A percentile compares a stretch with the other conserved stretches of the same genome.
phyloP scores from a whole-genome alignment of 352 stramenopile genomes.

The Blastocystis sp. region DNA sequence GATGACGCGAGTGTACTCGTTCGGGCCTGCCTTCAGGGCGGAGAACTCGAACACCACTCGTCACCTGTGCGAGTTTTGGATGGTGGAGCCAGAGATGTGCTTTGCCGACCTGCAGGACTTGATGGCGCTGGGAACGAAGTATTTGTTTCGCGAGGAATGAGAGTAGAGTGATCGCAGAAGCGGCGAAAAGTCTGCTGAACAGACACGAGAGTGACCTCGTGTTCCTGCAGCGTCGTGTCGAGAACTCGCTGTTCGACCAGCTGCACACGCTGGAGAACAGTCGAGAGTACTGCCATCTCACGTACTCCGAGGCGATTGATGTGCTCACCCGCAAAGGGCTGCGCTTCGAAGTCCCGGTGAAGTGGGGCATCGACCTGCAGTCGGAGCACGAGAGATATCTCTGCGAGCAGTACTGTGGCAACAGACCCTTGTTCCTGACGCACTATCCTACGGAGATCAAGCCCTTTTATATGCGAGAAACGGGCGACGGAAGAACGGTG shows the following conservation, averaged over 20 bases:
- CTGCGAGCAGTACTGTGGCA: slow-evolving; percentile 70
- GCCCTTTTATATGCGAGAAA: slow-evolving; percentile 91
- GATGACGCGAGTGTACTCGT: slow-evolving; percentile 84
- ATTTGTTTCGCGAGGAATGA: slow-evolving; percentile 67
- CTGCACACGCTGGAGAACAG: slow-evolving; percentile 70
- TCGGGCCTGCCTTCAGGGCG: slow-evolving; percentile 86
- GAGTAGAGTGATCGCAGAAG: neutral
- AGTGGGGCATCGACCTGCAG: slow-evolving; percentile 86
- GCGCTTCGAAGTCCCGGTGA: slow-evolving; percentile 76
- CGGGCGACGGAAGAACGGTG: slow-evolving; percentile 82
- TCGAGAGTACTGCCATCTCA: slow-evolving; percentile 70
- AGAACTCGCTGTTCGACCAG: slow-evolving; percentile 77
- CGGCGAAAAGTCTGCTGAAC: neutral
- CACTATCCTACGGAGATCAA: slow-evolving; percentile 91
- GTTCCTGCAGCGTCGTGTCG: slow-evolving; percentile 86
- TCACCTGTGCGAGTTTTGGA: slow-evolving; percentile 89
- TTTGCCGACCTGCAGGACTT: slow-evolving; percentile 80
- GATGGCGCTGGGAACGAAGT: slow-evolving; percentile 90
- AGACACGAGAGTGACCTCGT: slow-evolving; percentile 75
- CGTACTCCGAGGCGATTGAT: slow-evolving; percentile 86
- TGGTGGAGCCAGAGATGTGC: slow-evolving; percentile 87
- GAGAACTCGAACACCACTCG: slow-evolving; percentile 89
- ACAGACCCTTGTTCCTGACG: slow-evolving; percentile 66
- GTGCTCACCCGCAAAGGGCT: slow-evolving; percentile 72
- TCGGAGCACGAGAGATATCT: slow-evolving; percentile 89